Base-by-base conservation (phyloP, 306 rosid species). In the Corylus heterophylla region DNA sequence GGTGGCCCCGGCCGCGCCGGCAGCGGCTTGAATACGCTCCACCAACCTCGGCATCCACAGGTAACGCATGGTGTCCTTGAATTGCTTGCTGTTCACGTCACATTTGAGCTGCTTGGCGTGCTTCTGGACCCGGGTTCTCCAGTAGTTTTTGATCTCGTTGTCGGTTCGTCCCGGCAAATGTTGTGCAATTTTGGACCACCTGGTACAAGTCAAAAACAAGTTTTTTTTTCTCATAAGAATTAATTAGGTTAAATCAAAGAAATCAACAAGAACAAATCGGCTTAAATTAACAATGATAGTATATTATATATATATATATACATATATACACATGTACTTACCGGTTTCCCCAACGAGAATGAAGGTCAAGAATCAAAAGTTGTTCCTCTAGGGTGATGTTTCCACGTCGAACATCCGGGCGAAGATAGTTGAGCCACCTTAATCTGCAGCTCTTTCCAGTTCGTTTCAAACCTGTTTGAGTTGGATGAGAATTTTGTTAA, bases 71-170 rank as follows among this genome's bases (percentile, higher is more conserved):
- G 93, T 84, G 83, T 96, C 99, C 83, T 93, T 96, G 89, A 96
- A 96, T 86, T 90, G 96, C 84, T 96, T 93, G 91, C 98, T 93
- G 80, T 96, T 96, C 45, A 96, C 97, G 81, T 96, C 98, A 68
- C 99, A 96, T 89, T 93, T 96, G 12, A 96, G 98, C 79, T 96
- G 98, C 63, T 96, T 96, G 8, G 99, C 99, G 69, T 91, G 97
- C 20, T 96, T 96, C 58, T 96, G 99, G 0, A 96, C 97, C 1
- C 99, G 89, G 7, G 99, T 96, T 72, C 99, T 85, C 99, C 99
- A 96, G 58, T 96, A 93, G 61, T 96, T 96, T 70, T 96, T 96
- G 1, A 96, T 96, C 83, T 96, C 99, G 2, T 96, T 96, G 37
- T 96, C 99, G 0, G 99, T 96, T 76, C 99, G 79, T 54, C 99